Conservation (phyloP, 2,329 filamentous ascomycete species). For the Lasiodiplodia sp. region DNA sequence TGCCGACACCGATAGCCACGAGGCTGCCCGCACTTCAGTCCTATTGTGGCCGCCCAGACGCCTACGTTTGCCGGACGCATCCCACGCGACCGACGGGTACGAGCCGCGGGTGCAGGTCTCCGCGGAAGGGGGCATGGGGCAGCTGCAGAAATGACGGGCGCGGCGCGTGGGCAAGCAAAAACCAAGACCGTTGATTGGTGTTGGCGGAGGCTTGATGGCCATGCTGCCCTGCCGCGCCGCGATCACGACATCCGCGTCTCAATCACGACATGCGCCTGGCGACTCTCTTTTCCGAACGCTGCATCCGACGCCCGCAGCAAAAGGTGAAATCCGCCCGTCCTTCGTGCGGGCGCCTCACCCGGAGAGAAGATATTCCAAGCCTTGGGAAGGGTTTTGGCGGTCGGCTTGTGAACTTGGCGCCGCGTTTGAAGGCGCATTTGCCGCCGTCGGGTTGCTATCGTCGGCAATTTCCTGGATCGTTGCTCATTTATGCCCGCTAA, state of each 20-base stretch:
- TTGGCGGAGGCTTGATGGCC: constrained; percentile 12
- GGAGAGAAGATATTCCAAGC: background rate
- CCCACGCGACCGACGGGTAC: constrained; percentile 2
- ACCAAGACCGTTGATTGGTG: constrained; percentile 22
- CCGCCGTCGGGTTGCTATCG: constrained; percentile 3
- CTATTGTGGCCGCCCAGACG: background rate
- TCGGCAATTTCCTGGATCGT: constrained; percentile 12
- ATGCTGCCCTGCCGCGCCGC: constrained; percentile 22
- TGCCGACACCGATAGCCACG: background rate
- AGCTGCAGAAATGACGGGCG: constrained; percentile 6
- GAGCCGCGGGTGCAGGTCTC: background rate
- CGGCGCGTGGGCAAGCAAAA: background rate
- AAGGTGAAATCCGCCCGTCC: background rate
- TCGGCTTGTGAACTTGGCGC: constrained; percentile 13
- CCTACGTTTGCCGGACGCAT: background rate
- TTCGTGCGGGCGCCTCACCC: background rate
- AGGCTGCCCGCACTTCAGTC: background rate
- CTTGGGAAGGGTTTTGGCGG: background rate
- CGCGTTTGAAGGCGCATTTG: constrained; percentile 1
- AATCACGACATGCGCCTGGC: constrained; percentile 15
- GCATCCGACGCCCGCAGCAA: background rate
- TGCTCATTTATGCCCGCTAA: background rate
- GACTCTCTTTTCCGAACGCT: background rate
- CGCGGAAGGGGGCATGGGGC: background rate
- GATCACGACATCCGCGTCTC: constrained; percentile 28